Evolutionary conservation across 1,139 yeast species (phyloP), one percentile per base, ranked within the genome.

Genomic region (Yamadazyma atlantica): DNA sequence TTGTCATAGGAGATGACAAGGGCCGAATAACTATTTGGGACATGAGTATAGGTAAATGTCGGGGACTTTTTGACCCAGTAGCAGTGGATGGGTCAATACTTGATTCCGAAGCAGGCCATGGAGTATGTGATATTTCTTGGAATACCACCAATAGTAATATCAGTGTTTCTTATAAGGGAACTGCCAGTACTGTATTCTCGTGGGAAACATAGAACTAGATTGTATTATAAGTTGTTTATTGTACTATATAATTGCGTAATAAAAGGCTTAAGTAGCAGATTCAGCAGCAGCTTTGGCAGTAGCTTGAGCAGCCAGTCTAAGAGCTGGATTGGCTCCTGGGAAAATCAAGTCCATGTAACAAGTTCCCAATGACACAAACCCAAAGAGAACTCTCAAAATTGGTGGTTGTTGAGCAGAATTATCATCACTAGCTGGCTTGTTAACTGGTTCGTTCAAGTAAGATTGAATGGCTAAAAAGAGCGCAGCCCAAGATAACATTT

Each of bases 1-100:
- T 82, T 27, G 89, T 83, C 0, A 59, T 81, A 2, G 90, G 85
- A 1, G 85, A 83, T 42, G 74, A 78, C 42, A 74, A 71, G 32
- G 89, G 89, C 0, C 66, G 67, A 30, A 64, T 81, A 10, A 53
- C 73, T 2, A 50, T 82, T 2, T 82, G 85, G 84, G 74, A 74
- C 44, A 32, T 52, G 43, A 42, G 32, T n/a, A 36, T 34, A 3
- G 10, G 16, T 5, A 34, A 30, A 12, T 42, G 37, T 17, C 29
- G 32, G 16, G 36, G 39, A n/a, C 29, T 41, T 4, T 43, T 30
- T 17, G 38, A 38, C n/a, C 33, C 28, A 12, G 10, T 15, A 4
- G 22, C 29, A 13, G 12, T 33, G 2, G 39, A 38, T 13, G 43
- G 39, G 12, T 28, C 40, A 4, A 26, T 25, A 3, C 19, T 38